Base-by-base conservation (phyloP, 129 eudicot species). In the Deinandra increscens region DNA sequence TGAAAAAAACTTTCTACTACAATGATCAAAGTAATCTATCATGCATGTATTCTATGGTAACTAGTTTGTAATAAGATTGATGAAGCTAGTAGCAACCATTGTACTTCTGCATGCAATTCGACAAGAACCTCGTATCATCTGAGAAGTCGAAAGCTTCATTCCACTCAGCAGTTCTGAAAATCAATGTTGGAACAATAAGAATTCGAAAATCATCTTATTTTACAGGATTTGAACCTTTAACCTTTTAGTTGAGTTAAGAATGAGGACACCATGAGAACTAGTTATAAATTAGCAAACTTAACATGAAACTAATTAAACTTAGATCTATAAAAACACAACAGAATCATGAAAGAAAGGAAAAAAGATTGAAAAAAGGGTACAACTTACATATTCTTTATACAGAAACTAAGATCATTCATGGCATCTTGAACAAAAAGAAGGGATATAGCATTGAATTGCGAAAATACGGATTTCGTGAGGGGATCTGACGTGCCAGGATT, bases 91-190 rank as follows among this genome's bases (percentile, higher is more conserved):
- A 14, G 31, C 33, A 74, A 86, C 96, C 96, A 31, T 74, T 73
- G 49, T 82, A 80, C 56, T 22, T 69, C 59, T 67, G 54, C 66
- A 80, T 55, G 66, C 96, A 86, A 3, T 70, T 67, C 2, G 84
- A 55, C 77, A 89, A 53, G 78, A 86, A 89, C 22, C 70, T 26
- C 15, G 89, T 79, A 64, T 89, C 78, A 53, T 34, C 64, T 0
- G 96, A 86, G 74, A 89, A 86, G 76, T 89, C 74, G 38, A 89
- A 89, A 36, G 96, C 88, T 13, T 72, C 78, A 60, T 89, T 69
- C 96, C 96, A 86, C 72, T 86, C 96, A 39, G 81, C 88, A 58
- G 88, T 83, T 80, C 96, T 89, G 77, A 39, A 77, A 26, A 50
- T 60, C 19, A 56, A 29, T 45, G 54, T 58, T 8, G 43, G 42